Base-by-base conservation (phyloP, 1,139 yeast species). In the Blastobotrys serpentis region DNA sequence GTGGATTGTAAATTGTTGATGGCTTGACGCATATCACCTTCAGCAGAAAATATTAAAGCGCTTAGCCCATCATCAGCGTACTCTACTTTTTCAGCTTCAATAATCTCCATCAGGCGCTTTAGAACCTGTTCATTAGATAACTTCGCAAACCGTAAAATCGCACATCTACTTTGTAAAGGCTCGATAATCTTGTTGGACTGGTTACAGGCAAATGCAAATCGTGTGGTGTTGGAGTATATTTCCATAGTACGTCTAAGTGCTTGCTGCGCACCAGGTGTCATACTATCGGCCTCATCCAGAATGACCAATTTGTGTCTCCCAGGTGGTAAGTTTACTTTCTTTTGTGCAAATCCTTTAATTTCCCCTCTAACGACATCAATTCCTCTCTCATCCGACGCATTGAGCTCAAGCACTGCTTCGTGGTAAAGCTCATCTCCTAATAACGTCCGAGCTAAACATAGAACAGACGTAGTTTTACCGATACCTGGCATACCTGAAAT, bases 1-100 rank as follows among this genome's bases (percentile, higher is more conserved):
- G 98, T 89, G 64, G 95, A 84, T 64, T 92, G 98, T 51, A 92
- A 67, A 66, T 92, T 92, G 63, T 94, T 94, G 46, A 94, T 79
- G 0, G 98, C 98, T 66, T 92, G 98, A 68, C 99, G 79, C 98
- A 94, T 92, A 65, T 92, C 99, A 50, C 98, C 98, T 66, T 92
- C 99, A 0, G 97, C 95, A 0, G 97, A 85, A 70, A 92, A 92
- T n/a, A 94, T 81, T 53, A 92, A 75, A 0, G 98, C 98, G 58
- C 89, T 90, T 36, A 92, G 71, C 0, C 99, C 99, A 66, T 88
- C 97, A 53, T 89, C 86, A 32, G 92, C 81, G 65, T 81, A 87
- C 61, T 88, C 73, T 13, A 90, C 87, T 33, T 80, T 68, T 64
- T 92, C 98, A 3, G 69, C 63, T 55, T 82, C 76, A 42, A 84